Evolutionary conservation across 768 basidiomycete genomes (phyloP).

Genomic region (Vararia minispora): DNA sequence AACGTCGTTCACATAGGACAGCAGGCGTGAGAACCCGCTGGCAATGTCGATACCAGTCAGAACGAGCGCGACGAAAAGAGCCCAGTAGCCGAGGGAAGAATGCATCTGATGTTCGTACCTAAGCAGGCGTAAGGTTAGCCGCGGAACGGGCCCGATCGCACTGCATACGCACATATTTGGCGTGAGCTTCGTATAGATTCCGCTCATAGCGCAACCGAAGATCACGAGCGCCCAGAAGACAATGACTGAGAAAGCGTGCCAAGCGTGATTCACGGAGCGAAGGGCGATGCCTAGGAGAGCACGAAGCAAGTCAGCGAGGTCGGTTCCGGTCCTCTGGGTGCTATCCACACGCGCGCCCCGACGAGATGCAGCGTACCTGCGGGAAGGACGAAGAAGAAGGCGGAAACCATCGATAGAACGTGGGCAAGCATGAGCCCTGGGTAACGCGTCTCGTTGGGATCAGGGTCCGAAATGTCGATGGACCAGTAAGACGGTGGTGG

Average conservation of each 20-base stretch:
- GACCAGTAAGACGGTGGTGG: constrained; percentile 79
- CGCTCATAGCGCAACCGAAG: constrained; percentile 58
- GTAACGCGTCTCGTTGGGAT: constrained; percentile 33
- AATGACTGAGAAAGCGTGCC: constrained; percentile 44
- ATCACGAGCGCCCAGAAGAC: constrained; percentile 50
- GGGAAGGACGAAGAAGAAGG: constrained; percentile 79
- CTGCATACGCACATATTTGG: constrained; percentile 63
- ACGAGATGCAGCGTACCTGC: constrained; percentile 39
- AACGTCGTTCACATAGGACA: constrained; percentile 31
- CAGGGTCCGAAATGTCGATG: constrained; percentile 55
- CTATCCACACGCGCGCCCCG: background rate
- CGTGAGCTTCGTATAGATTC: constrained; percentile 66
- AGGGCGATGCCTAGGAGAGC: constrained; percentile 61
- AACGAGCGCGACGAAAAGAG: constrained; percentile 32
- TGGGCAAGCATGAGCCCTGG: constrained; percentile 69
- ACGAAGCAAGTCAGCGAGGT: constrained; percentile 2
- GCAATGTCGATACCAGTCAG: constrained; percentile 47
- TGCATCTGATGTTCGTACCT: constrained; percentile 66
- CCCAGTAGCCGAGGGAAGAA: constrained; percentile 47
- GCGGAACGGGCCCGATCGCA: background rate
- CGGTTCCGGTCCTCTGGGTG: background rate
- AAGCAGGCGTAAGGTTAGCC: constrained; percentile 1
- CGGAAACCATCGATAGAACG: constrained; percentile 59
- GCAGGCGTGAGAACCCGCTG: constrained; percentile 36
- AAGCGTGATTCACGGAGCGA: constrained; percentile 63